Evolutionary conservation across 2,329 filamentous ascomycete genomes (phyloP), one percentile per base, ranked within the genome.

Genomic region (Aureobasidium sp.): DNA sequence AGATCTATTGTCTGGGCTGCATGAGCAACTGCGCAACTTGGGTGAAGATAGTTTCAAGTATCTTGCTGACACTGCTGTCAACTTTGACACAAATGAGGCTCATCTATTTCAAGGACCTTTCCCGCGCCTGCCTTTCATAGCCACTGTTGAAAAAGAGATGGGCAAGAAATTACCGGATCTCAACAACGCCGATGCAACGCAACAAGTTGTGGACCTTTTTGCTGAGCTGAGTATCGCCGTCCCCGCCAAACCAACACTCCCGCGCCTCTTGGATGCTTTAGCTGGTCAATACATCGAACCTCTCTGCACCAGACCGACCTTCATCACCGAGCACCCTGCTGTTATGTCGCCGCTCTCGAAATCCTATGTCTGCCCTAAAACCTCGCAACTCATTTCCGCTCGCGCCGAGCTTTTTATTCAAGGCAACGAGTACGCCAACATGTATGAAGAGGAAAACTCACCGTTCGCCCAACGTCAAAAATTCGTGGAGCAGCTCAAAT

Each of bases 401-500:
- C 71, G 73, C 34, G 72, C 71, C 12, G 73, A 75, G 50, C 71
- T 75, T 48, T 74, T 74, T 67, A 71, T 73, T 57, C 75, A 84
- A 55, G 86, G 88, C 44, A 84, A 85, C 61, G 94, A 99, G 72
- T 82, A 96, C 36, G 90, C 93, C 64, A 99, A 99, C 75, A 95
- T 93, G 79, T 99, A 99, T 74, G 94, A 99, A 74, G 94, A 99
- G 76, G 94, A 99, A 73, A 99, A 99, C 74, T 89, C 90, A 57
- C 94, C 94, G 0, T 86, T 88, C 60, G 89, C 88, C 69, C 94
- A 99, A 76, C 82, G 89, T 50, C 80, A 83, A 61, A 99, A 99
- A 75, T 91, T 99, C 66, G 75, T 85, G 51, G 81, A 82, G 65
- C 85, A 87, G 69, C 63, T 75, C 7, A 68, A 71, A 20, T 72